Evolutionary conservation across 2,329 filamentous ascomycete genomes (phyloP).

Genomic region (Aquanectria penicillioides): DNA sequence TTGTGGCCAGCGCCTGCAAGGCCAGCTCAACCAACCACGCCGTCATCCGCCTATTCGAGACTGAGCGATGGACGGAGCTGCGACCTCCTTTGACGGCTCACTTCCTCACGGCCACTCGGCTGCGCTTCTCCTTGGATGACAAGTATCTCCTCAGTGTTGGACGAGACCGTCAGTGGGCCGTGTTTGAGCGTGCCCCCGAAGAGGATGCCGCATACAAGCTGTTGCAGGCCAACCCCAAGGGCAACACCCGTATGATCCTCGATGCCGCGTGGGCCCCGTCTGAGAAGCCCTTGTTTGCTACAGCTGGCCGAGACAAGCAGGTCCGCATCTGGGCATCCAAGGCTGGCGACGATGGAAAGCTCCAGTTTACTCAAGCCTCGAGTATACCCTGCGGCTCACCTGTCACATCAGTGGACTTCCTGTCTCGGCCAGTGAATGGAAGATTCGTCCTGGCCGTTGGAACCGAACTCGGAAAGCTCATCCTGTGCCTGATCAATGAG

Average conservation of each 20-base stretch:
- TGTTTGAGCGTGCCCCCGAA: constrained; percentile 70
- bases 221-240: constrained; percentile 78
- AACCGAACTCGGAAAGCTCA: constrained; percentile 63
- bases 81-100: constrained; percentile 86
- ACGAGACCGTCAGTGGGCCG: constrained; percentile 88
- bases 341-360: constrained; percentile 42
- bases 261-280: constrained; percentile 84
- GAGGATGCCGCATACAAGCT: constrained; percentile 62
- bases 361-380: constrained; percentile 61
- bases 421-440: constrained; percentile 48
- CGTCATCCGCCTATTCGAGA: constrained; percentile 91
- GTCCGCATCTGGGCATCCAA: constrained; percentile 75
- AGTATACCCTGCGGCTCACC: constrained; percentile 66
- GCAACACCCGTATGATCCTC: constrained; percentile 91
- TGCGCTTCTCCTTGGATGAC: constrained; percentile 84
- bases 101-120: constrained; percentile 82
- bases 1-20: constrained; percentile 92
- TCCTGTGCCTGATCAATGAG: constrained; percentile 53
- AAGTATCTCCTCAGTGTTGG: constrained; percentile 85
- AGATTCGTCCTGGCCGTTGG: constrained; percentile 63
- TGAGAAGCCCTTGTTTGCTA: constrained; percentile 73
- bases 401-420: constrained; percentile 78
- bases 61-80: constrained; percentile 86
- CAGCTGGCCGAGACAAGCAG: constrained; percentile 88
- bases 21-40: constrained; percentile 94